These are phyloP conservation scores for Suhomyces emberorum DNA, from an alignment of 805 yeast species.

Conservation along the genomic window DNA sequence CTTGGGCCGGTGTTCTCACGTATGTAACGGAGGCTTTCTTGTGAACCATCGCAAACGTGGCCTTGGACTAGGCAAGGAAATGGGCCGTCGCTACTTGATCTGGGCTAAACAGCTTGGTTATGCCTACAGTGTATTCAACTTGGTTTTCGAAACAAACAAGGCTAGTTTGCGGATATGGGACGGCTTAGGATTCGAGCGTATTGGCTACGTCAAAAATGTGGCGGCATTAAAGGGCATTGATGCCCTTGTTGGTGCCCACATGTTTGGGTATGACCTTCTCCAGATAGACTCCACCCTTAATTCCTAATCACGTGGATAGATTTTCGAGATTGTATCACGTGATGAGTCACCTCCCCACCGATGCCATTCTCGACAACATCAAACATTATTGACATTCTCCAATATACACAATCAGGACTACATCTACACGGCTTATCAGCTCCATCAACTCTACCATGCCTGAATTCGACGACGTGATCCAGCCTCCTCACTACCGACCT, in stretches of 20 bases:
- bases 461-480: conserved; percentile 48
- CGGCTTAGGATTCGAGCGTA: conserved; percentile 69
- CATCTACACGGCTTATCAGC: conserved; percentile 24
- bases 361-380: background rate
- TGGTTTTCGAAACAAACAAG: conserved; percentile 76
- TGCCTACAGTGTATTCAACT: conserved; percentile 78
- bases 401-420: conserved; percentile 29
- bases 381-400: conserved; percentile 8
- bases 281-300: no score
- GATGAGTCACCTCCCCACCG: background rate
- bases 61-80: conserved; percentile 59
- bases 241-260: conserved; percentile 68
- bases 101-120: conserved; percentile 82
- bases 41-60: conserved; percentile 64
- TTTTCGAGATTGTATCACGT: background rate
- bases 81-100: conserved; percentile 63
- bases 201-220: conserved; percentile 73
- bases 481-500: conserved; percentile 45
- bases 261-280: conserved; percentile 73
- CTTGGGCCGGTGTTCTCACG: conserved; percentile 78
- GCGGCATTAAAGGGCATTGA: conserved; percentile 65
- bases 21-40: conserved; percentile 83
- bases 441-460: conserved; percentile 42
- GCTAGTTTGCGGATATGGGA: conserved; percentile 86
- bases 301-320: no score